phyloP scores from a whole-genome alignment of 129 eudicot genomes.

The Deinandra increscens region DNA sequence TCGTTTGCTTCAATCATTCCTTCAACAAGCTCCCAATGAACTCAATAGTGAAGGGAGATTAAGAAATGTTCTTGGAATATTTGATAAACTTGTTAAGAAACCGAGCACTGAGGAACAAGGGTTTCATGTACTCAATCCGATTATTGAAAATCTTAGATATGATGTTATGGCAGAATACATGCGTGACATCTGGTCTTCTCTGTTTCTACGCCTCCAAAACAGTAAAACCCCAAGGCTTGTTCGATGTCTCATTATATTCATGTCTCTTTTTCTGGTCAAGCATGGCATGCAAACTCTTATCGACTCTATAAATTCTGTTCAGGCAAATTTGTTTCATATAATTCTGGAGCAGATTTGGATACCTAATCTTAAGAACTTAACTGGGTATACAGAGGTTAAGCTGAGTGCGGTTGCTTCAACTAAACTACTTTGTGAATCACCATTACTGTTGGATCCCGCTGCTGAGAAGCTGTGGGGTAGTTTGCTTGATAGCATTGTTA shows the following conservation, averaged over 20 bases:
- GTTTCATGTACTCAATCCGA: constrained; percentile 80
- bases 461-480: constrained; percentile 67
- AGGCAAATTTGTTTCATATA: constrained; percentile 51
- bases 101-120: constrained; percentile 91
- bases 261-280: constrained; percentile 83
- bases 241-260: constrained; percentile 66
- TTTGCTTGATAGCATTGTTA: constrained; percentile 81
- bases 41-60: constrained; percentile 69
- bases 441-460: constrained; percentile 49
- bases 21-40: constrained; percentile 80
- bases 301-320: constrained; percentile 67
- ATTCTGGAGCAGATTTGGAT: constrained; percentile 82
- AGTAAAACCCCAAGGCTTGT: constrained; percentile 57
- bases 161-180: constrained; percentile 68
- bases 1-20: constrained; percentile 90
- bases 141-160: constrained; percentile 83
- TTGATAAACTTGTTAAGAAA: constrained; percentile 59
- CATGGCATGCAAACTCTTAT: constrained; percentile 71
- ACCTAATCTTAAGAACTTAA: constrained; percentile 71
- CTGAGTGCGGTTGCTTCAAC: constrained; percentile 81
- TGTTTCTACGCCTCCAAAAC: constrained; percentile 61
- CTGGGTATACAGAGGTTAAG: constrained; percentile 74
- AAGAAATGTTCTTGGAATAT: constrained; percentile 69
- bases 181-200: constrained; percentile 58
- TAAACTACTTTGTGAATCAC: constrained; percentile 73